Percentiles rank a stretch among this genome's conserved stretches.
Evolutionary conservation across 306 rosid genomes (phyloP).

Genomic region (Fragaria vesca): DNA sequence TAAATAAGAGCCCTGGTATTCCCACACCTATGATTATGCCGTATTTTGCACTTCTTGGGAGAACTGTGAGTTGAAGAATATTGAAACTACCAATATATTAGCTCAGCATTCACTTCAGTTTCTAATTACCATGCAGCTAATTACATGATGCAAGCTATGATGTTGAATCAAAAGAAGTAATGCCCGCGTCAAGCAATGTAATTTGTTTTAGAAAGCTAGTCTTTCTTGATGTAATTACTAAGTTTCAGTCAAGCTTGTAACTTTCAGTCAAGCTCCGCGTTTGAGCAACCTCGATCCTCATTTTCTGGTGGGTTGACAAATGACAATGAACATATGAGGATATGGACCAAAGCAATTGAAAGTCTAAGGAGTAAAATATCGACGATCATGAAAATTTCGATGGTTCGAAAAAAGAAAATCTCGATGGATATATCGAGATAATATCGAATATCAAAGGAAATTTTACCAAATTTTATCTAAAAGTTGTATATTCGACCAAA

Average conservation of each 20-base stretch:
- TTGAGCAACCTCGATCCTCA: background rate
- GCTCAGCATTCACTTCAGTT: too few species aligned
- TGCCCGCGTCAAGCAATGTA: background rate
- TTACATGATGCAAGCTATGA: background rate
- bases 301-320: background rate
- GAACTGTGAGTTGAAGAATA: slow-evolving; percentile 31
- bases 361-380: background rate
- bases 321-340: background rate
- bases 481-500: too few species aligned
- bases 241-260: background rate
- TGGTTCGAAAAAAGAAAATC: too few species aligned
- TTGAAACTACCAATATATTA: background rate
- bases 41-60: slow-evolving; percentile 55
- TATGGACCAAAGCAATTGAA: background rate
- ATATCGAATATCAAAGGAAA: too few species aligned
- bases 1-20: slow-evolving; percentile 52
- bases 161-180: background rate
- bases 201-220: background rate
- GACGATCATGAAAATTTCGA: too few species aligned
- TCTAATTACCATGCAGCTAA: too few species aligned
- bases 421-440: too few species aligned
- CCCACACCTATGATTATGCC: slow-evolving; percentile 57
- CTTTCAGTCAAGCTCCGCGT: background rate
- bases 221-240: background rate
- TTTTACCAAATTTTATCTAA: too few species aligned